Evolutionary conservation across 2,329 filamentous ascomycete genomes (phyloP).

Genomic region (Incumbomyces delicatus): DNA sequence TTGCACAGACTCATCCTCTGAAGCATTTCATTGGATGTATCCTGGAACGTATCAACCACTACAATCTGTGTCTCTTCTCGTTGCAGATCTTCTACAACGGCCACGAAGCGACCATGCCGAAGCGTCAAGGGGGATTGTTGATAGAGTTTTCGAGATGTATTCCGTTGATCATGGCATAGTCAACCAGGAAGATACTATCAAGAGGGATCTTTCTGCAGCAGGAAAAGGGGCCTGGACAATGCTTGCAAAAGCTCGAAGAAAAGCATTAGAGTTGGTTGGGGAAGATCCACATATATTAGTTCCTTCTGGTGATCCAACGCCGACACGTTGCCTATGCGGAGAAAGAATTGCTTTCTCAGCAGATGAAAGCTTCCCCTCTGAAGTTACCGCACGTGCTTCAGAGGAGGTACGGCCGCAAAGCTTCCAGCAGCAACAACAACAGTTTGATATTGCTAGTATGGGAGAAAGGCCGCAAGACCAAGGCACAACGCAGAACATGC

Average conservation of each 20-base stretch:
- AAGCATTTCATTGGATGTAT: slow-evolving; percentile 21
- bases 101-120: slow-evolving; percentile 17
- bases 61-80: slow-evolving; percentile 15
- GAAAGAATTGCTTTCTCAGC: slow-evolving; percentile 3
- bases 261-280: slow-evolving; percentile 13
- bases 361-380: too few relatives aligned
- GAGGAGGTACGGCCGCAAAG: too few relatives aligned
- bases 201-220: slow-evolving; percentile 13
- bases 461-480: too few relatives aligned
- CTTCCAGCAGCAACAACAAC: too few relatives aligned
- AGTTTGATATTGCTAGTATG: too few relatives aligned
- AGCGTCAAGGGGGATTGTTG: slow-evolving; percentile 15
- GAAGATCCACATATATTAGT: slow-evolving; percentile 15
- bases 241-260: slow-evolving; percentile 12
- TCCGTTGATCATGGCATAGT: slow-evolving; percentile 17
- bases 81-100: slow-evolving; percentile 17
- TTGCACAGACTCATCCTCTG: slow-evolving; percentile 15
- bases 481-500: too few relatives aligned
- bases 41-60: slow-evolving; percentile 21
- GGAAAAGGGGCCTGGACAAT: slow-evolving; percentile 16
- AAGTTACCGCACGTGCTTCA: too few relatives aligned
- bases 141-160: slow-evolving; percentile 18
- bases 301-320: slow-evolving; percentile 10
- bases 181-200: slow-evolving; percentile 11
- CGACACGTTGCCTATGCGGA: slow-evolving; percentile 14